These are phyloP conservation scores for Talaromyces ruber DNA, from an alignment of 495 filamentous ascomycete genomes.

Conservation along the genomic window DNA sequence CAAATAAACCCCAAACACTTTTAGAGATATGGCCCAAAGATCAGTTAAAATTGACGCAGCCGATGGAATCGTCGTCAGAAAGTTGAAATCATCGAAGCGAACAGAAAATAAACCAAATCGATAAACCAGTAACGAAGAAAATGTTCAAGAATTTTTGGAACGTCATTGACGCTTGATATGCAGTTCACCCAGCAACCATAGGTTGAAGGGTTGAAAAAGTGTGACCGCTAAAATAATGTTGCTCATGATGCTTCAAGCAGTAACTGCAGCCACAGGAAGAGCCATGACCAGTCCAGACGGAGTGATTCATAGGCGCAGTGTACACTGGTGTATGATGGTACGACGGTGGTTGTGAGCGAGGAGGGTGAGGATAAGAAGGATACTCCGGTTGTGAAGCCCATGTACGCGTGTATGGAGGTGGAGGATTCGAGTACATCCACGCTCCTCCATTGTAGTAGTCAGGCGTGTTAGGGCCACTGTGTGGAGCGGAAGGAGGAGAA, in stretches of 20 bases:
- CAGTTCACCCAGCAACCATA: conserved; percentile 24
- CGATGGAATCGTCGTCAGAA: background rate
- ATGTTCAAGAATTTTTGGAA: conserved; percentile 8
- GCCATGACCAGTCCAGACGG: conserved; percentile 50
- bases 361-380: conserved; percentile 28
- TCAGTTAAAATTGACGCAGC: conserved; percentile 2
- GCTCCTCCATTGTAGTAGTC: conserved; percentile 48
- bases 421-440: conserved; percentile 48
- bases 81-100: conserved; percentile 5
- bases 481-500: conserved; percentile 61
- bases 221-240: conserved; percentile 55
- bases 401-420: conserved; percentile 32
- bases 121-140: conserved; percentile 11
- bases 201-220: conserved; percentile 54
- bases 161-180: conserved; percentile 5
- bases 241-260: conserved; percentile 54
- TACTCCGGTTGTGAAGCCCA: conserved; percentile 33
- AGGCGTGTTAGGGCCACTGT: conserved; percentile 57
- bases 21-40: conserved; percentile 3
- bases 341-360: conserved; percentile 39
- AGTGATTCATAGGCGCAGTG: conserved; percentile 46
- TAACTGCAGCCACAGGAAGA: conserved; percentile 61
- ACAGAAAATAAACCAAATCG: conserved; percentile 5
- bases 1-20: conserved; percentile 5
- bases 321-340: conserved; percentile 45